Base-by-base conservation (phyloP, 129 eudicot genomes). In the Helianthus tuberosus region DNA sequence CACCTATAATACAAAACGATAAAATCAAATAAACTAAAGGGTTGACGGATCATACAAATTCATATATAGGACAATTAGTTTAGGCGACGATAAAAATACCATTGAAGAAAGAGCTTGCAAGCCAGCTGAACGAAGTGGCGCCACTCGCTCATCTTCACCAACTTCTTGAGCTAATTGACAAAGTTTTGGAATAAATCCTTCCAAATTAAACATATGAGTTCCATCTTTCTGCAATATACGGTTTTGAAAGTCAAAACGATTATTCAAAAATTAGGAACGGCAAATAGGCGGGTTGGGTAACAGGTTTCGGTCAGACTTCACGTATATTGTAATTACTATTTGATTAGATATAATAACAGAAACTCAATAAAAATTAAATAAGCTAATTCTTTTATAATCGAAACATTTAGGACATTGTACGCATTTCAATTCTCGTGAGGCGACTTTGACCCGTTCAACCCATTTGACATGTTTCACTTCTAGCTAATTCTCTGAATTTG, bases 151-250 rank as follows among this genome's bases (percentile, higher is more conserved):
- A 52, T 95, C 92, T 39, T 91, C 96, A 68, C 97, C 99, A 32
- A 76, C 92, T 89, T 95, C 99, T 89, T 95, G 97, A 71, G 96
- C 97, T 75, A 91, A 81, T 46, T 83, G 94, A 84, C 97, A 91
- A 35, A 95, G 85, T 75, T 81, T 87, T 62, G 97, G 92, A 64
- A 91, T 79, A 50, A 95, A 89, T 60, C 84, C 90, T 78, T 95
- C 99, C 55, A 95, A 75, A 60, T 89, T 95, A 72, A 87, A 91
- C 88, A 95, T 85, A 80, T 84, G 91, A 15, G 96, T 87, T 35
- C 95, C 93, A 75, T 95, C 99, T 55, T 73, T 89, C 99, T 95
- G 88, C 65, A 38, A 80, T 36, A 59, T 54, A 55, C 38, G 12
- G 50, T 36, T 53, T 57, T 62, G 64, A 61, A 68, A 15, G 44